Base-by-base conservation (phyloP, 345 rosid genomes). In the Turritis glabra region DNA sequence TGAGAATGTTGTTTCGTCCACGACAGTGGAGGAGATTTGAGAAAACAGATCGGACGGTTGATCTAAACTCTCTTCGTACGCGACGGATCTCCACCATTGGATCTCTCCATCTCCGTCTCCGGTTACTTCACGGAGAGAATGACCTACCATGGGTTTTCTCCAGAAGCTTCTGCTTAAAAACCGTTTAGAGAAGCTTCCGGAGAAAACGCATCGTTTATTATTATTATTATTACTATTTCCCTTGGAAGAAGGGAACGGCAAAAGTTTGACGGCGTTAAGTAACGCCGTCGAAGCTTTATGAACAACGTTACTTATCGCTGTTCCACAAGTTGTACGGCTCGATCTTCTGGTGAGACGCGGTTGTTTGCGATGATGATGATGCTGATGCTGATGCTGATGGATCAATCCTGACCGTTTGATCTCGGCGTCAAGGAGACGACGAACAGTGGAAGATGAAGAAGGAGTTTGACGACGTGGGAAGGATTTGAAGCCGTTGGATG, bases 401-500 rank as follows among this genome's bases (percentile, higher is more conserved):
- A 6, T 47, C 26, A 64, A 51, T 53, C 79, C 79, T 53, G 76
- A 64, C 67, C 80, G 78, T 74, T 77, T 89, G 78, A 85, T 82
- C 75, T 93, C 97, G 63, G 77, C 59, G 15, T 91, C 92, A 64
- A 85, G 84, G 48, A 87, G 89, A 67, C 88, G 87, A 33, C 90
- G 81, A 83, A 88, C 80, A 65, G 90, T 83, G 56, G 87, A 69
- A 0, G 73, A 88, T 67, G 86, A 77, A 25, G 74, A 50, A 78
- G 86, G 69, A 46, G 66, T 0, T 67, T 81, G 89, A 22, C 84
- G 86, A 65, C 95, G 96, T 38, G 98, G 92, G 57, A 87, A 88
- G 8, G 98, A 88, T 67, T 88, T 87, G 84, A 94, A 94, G 55
- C 95, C 95, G 72, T 79, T 85, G 74, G 98, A 94, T 68, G 98